Percentiles rank a stretch among this genome's conserved stretches.
phyloP scores from a whole-genome alignment of 2,329 filamentous ascomycete genomes.

The Truncatella angustata region DNA sequence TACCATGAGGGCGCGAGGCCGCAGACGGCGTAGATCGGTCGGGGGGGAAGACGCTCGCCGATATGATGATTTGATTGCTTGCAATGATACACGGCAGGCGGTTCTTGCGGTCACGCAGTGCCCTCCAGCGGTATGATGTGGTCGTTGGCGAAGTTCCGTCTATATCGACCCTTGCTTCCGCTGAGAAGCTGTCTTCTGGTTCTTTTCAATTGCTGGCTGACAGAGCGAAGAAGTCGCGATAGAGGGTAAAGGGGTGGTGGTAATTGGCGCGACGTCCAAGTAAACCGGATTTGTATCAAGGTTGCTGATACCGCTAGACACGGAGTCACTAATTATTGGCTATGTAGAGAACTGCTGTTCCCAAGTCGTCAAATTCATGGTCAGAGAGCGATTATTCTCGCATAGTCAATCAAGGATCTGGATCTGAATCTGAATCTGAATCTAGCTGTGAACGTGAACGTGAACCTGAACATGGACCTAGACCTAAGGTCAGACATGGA shows the following conservation, averaged over 20 bases:
- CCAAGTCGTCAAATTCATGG: too few species aligned
- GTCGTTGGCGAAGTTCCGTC: neutral
- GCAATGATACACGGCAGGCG: too few species aligned
- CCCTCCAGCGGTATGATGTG: neutral
- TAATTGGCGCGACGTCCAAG: neutral
- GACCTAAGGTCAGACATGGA: neutral
- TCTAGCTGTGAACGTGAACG: neutral
- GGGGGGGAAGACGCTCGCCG: neutral
- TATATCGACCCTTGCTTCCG: neutral
- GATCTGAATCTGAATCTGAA: too few species aligned
- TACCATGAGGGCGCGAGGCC: conserved; percentile 13
- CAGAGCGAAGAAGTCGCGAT: neutral
- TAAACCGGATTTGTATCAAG: neutral
- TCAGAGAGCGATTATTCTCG: too few species aligned
- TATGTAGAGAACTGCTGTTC: too few species aligned
- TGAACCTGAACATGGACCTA: neutral
- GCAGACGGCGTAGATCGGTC: conserved; percentile 4
- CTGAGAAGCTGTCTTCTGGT: neutral
- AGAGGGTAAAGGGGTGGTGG: neutral
- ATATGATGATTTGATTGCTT: neutral
- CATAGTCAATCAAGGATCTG: too few species aligned
- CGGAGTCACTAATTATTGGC: too few species aligned
- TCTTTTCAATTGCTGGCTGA: neutral
- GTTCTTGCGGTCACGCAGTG: too few species aligned
- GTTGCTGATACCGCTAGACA: too few species aligned